These are phyloP conservation scores for Berberis thunbergii DNA, from an alignment of 164 flowering plant species.

Conservation along the genomic window DNA sequence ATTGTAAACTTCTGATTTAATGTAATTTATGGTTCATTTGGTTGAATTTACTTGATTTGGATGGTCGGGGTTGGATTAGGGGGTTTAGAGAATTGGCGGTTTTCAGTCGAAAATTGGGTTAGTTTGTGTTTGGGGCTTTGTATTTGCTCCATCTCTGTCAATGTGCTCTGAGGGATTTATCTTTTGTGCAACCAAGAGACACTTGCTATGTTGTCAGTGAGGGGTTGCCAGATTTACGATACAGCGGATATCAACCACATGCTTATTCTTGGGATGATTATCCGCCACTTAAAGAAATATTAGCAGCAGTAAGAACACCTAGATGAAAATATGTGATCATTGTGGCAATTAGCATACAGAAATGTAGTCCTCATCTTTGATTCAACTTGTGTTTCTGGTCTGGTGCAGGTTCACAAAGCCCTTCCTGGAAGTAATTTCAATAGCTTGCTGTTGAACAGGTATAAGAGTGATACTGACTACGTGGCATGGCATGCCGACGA, in stretches of 20 bases:
- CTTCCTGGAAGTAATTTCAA: slow-evolving; percentile 83
- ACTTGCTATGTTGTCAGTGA: slow-evolving; percentile 68
- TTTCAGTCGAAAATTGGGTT: too few species aligned
- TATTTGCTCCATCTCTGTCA: not conserved
- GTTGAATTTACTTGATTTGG: too few species aligned
- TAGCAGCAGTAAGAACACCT: slow-evolving; percentile 42
- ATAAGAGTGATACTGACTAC: slow-evolving; percentile 74
- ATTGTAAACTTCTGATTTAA: too few species aligned
- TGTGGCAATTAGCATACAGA: too few species aligned
- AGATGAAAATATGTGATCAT: too few species aligned
- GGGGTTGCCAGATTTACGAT: slow-evolving; percentile 60
- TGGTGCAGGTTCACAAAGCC: slow-evolving; percentile 55
- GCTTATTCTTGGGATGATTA: slow-evolving; percentile 79
- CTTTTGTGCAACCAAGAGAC: slow-evolving; percentile 59
- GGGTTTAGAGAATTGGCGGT: too few species aligned
- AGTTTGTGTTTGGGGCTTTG: not conserved
- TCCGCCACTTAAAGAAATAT: slow-evolving; percentile 61
- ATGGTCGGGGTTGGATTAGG: too few species aligned
- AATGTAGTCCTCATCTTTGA: too few species aligned
- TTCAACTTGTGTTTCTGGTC: slow-evolving; percentile 1
- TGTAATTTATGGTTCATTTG: too few species aligned
- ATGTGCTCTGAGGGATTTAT: too few species aligned
- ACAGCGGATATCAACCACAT: slow-evolving; percentile 82
- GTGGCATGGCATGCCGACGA: slow-evolving; percentile 97
- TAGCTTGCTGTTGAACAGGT: slow-evolving; percentile 80